These are phyloP conservation scores for Endoconidiophora polonica DNA, from an alignment of 2,329 filamentous ascomycete genomes.

Conservation along the genomic window DNA sequence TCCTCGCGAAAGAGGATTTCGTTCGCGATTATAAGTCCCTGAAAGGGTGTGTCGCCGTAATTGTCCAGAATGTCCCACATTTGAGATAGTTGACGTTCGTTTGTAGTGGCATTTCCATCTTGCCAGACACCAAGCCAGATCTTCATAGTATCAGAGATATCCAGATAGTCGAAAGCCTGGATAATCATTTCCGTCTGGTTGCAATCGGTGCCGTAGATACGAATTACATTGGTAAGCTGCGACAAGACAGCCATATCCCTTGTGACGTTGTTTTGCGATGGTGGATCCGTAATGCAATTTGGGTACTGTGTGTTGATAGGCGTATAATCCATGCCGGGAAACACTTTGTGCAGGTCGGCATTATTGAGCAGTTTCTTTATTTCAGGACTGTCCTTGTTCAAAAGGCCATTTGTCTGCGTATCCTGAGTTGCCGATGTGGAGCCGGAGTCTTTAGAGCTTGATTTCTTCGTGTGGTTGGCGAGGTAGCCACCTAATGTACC, in stretches of 20 bases:
- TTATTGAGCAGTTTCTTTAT: slow-evolving; percentile 75
- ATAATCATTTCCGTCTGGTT: slow-evolving; percentile 93
- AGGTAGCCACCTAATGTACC: slow-evolving; percentile 60
- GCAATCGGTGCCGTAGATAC: slow-evolving; percentile 90
- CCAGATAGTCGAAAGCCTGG: slow-evolving; percentile 59
- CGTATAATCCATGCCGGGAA: slow-evolving; percentile 90
- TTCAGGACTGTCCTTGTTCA: slow-evolving; percentile 56
- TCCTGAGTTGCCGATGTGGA: slow-evolving; percentile 42
- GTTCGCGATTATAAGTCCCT: slow-evolving; percentile 68
- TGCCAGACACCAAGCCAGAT: slow-evolving; percentile 94
- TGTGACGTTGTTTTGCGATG: slow-evolving; percentile 88
- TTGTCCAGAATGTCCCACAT: slow-evolving; percentile 70
- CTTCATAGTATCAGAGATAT: slow-evolving; percentile 57
- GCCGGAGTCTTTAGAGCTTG: slow-evolving; percentile 15
- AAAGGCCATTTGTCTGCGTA: slow-evolving; percentile 45
- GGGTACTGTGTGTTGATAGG: slow-evolving; percentile 84
- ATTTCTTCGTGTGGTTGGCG: slow-evolving; percentile 29
- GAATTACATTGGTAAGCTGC: slow-evolving; percentile 73
- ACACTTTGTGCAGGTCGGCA: slow-evolving; percentile 70
- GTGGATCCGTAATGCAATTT: slow-evolving; percentile 56
- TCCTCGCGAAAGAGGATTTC: slow-evolving; percentile 64
- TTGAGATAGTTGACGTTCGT: slow-evolving; percentile 61
- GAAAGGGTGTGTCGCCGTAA: slow-evolving; percentile 54
- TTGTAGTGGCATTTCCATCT: slow-evolving; percentile 68
- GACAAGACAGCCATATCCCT: slow-evolving; percentile 79